Evolutionary conservation across 805 yeast genomes (phyloP).

Genomic region (Wickerhamomyces hampshirensis): DNA sequence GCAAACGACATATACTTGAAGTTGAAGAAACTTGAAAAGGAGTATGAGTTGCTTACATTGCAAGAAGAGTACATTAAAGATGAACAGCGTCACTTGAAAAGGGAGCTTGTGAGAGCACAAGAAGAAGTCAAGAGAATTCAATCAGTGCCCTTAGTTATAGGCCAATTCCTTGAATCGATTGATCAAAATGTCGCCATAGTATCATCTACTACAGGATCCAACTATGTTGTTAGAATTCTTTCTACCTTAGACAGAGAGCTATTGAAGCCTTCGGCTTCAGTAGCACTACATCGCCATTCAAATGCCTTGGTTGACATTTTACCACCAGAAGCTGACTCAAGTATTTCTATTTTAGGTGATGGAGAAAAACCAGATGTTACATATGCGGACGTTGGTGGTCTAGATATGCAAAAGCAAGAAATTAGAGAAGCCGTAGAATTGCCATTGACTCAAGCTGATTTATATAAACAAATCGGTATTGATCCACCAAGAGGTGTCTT

Average conservation of each 20-base stretch:
- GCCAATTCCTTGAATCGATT: constrained; percentile 95
- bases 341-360: constrained; percentile 91
- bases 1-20: constrained; percentile 67
- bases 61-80: constrained; percentile 98
- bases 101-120: constrained; percentile 94
- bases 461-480: constrained; percentile 95
- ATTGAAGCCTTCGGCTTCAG: constrained; percentile 90
- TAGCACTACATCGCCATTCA: constrained; percentile 96
- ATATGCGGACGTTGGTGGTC: constrained; percentile 97
- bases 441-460: constrained; percentile 92
- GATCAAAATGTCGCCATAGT: constrained; percentile 97
- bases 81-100: constrained; percentile 92
- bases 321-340: constrained; percentile 98
- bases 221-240: constrained; percentile 90
- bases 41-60: constrained; percentile 72
- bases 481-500: constrained; percentile 99
- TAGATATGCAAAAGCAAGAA: constrained; percentile 99
- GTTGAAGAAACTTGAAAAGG: constrained; percentile 86
- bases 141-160: constrained; percentile 95
- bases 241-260: constrained; percentile 94
- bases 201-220: constrained; percentile 95
- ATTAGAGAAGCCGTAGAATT: constrained; percentile 97
- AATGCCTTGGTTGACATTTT: constrained; percentile 95
- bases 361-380: constrained; percentile 90
- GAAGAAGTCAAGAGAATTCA: constrained; percentile 98